Evolutionary conservation across 1,284 basidiomycete species (phyloP), one percentile per base, ranked within the genome.

Genomic region (Limonomyces culmigenus): DNA sequence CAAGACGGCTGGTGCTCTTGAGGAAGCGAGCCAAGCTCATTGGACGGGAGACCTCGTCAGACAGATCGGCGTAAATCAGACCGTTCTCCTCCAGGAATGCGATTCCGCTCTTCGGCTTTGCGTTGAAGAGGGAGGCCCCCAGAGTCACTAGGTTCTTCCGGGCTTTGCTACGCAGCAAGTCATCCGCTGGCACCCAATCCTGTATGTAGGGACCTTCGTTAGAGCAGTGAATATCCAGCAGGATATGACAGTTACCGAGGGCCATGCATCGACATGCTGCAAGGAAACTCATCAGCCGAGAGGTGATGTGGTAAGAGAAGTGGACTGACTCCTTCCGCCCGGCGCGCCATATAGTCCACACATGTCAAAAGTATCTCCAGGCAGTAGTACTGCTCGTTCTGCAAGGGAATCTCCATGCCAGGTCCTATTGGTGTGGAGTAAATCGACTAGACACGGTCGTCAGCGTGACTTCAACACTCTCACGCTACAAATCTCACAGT

Each of bases 81-180:
- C 74, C 75, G 47, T 91, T 79, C 47, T 92, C 84, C 52, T 92
- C 85, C 25, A 95, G 62, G 56, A 87, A 92, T 3, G 83, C 70
- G n/a, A 98, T 55, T 0, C 92, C 95, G 30, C 70, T 66, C 58
- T 95, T 97, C 1, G 95, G 93, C 58, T 98, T 98, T n/a, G 68
- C 59, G 50, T 98, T 99, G 63, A 98, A 99, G 33, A 77, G 74
- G 0, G 74, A 62, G 2, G 89, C 87, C 5, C 89, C 93, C 1
- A 77, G 71, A 33, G 95, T 61, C 17, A 96, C 74, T 10, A 92
- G 60, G 31, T 80, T 78, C 57, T 99, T 99, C 48, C 74, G 75
- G 0, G 80, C 77, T 55, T 97, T 97, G 15, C 67, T 69, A 36
- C 69, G 63, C 29, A 73, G 60, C 20, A 97, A 67, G 13, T 67